Percentiles rank a stretch among this genome's conserved stretches.
Conservation (phyloP, 1,284 basidiomycete genomes). For the Fomitopsis betulina region DNA sequence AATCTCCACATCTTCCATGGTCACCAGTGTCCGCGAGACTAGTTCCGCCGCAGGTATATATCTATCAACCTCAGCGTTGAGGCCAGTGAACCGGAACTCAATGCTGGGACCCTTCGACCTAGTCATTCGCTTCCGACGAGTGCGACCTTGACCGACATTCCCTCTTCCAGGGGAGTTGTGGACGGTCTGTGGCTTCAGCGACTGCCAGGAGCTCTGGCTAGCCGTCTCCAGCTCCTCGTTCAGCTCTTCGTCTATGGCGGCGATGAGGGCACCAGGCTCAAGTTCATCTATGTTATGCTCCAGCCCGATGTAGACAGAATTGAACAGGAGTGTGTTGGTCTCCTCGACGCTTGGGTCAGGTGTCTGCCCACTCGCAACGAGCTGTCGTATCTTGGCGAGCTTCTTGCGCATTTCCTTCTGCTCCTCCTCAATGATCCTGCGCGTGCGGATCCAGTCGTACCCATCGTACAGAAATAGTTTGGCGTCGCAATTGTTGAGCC, state of each 20-base stretch:
- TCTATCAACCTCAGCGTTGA: conserved; percentile 65
- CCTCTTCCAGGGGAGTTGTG: conserved; percentile 32
- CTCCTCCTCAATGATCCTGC: conserved; percentile 84
- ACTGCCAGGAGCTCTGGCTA: conserved; percentile 85
- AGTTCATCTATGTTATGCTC: conserved; percentile 68
- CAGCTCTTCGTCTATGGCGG: conserved; percentile 89
- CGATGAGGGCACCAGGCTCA: conserved; percentile 75
- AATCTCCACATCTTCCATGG: conserved; percentile 78
- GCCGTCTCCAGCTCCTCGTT: conserved; percentile 68
- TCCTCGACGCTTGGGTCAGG: conserved; percentile 82
- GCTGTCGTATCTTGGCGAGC: conserved; percentile 88
- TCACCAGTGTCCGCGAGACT: conserved; percentile 63
- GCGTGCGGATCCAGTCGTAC: conserved; percentile 89
- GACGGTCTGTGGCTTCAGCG: conserved; percentile 46
- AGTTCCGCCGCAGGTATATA: conserved; percentile 54
- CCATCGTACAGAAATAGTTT: conserved; percentile 82
- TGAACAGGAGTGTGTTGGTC: conserved; percentile 80
- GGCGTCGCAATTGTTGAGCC: conserved; percentile 58
- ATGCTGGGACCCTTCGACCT: conserved; percentile 79
- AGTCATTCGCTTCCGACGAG: conserved; percentile 61
- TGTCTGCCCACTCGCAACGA: conserved; percentile 89
- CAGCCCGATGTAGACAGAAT: conserved; percentile 89
- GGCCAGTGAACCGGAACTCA: conserved; percentile 73
- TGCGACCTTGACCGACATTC: conserved; percentile 34
- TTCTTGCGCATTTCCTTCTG: conserved; percentile 83